These are phyloP conservation scores for Aureobasidium sp. DNA, from an alignment of 2,329 filamentous ascomycete species.

Conservation along the genomic window DNA sequence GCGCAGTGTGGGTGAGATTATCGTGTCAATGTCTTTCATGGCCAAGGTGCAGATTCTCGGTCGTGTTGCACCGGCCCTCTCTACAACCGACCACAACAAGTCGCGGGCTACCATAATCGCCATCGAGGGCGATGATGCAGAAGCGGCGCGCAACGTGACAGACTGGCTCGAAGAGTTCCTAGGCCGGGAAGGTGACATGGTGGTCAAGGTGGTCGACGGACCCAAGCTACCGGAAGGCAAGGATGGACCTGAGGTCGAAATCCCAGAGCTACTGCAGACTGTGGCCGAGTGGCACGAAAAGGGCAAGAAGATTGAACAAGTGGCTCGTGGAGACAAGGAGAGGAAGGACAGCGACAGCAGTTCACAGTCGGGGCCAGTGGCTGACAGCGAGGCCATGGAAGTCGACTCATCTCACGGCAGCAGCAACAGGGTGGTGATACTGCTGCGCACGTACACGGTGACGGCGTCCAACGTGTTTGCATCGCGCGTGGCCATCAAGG, in stretches of 20 bases:
- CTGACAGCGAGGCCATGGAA: constrained; percentile 21
- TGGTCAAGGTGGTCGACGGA: constrained; percentile 45
- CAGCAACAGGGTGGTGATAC: constrained; percentile 53
- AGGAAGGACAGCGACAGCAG: constrained; percentile 12
- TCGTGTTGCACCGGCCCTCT: constrained; percentile 65
- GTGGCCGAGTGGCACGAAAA: constrained; percentile 70
- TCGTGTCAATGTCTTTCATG: constrained; percentile 67
- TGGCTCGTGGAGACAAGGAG: constrained; percentile 6
- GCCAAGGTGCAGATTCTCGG: constrained; percentile 72
- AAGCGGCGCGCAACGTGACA: constrained; percentile 59
- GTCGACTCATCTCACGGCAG: constrained; percentile 17
- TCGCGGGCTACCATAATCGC: constrained; percentile 72
- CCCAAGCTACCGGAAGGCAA: constrained; percentile 35
- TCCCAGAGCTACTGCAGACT: constrained; percentile 55
- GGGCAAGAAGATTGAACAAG: constrained; percentile 61
- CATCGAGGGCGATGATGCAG: constrained; percentile 65
- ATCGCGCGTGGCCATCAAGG: constrained; percentile 63
- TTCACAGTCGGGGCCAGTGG: not conserved
- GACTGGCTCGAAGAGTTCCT: constrained; percentile 53
- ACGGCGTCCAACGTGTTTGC: constrained; percentile 71
- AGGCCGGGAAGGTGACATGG: constrained; percentile 45
- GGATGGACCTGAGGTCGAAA: constrained; percentile 29
- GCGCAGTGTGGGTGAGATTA: constrained; percentile 53
- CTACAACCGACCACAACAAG: constrained; percentile 28
- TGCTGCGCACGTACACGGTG: constrained; percentile 75